Evolutionary conservation across 2,329 filamentous ascomycete species (phyloP), one percentile per base, ranked within the genome.

Genomic region (Pseudogymnoascus sp.): DNA sequence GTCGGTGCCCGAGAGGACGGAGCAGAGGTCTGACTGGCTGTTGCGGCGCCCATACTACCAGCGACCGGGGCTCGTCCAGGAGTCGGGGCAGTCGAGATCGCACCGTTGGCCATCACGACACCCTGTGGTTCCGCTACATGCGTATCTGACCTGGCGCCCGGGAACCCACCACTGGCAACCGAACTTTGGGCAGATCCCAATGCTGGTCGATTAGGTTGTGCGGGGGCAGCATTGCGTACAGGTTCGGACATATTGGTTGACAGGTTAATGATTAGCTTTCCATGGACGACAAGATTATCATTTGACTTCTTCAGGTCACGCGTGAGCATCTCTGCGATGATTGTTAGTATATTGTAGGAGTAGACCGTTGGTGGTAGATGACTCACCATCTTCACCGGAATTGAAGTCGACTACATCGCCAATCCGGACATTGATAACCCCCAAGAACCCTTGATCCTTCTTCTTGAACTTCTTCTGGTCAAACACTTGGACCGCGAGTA

Each of bases 381-480:
- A 79, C 83, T 73, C 82, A 97, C 95, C 93, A 79, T 97, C 95
- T 67, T 91, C 90, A 64, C 93, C 92, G 64, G 91, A 86, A 67
- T 90, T 88, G 68, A 99, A 80, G 74, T 97, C 93, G 70, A 99
- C 91, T 40, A 95, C 89, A 81, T 96, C 93, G 71, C 95, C 95
- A 69, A 99, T 89, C 64, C 93, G 88, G 71, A 99, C 89, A 75
- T 99, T 99, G 73, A 99, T 97, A 62, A 99, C 95, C 64, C 95
- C 95, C 6, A 99, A 82, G 74, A 99, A 99, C 7, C 95, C 95
- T 76, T 99, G 95, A 71, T 99, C 95, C 91, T 97, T 99, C 86
- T 99, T 99, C 83, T 99, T 99, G 80, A 99, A 99, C 80, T 99
- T 99, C 82, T 97, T 97, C 78, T 99, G 95, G 77, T 99, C 95